A percentile compares a stretch with the other conserved stretches of the same genome.
Conservation (phyloP, 176 grass and related monocot genomes). For the Puya raimondii region DNA sequence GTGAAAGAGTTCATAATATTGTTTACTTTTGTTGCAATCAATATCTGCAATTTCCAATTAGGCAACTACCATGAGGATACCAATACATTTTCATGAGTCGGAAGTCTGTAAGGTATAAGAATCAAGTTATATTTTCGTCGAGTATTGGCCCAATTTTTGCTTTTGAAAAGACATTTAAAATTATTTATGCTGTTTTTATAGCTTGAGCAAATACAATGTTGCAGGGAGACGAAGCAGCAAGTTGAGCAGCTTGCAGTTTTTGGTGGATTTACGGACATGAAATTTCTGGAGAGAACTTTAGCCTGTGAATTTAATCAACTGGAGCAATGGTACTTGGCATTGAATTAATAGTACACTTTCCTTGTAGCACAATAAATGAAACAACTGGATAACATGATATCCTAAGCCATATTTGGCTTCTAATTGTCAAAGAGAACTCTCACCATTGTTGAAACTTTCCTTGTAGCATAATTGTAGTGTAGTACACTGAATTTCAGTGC, state of each 20-base stretch:
- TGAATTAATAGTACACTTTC: background rate
- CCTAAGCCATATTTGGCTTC: background rate
- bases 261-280: slow-evolving; percentile 71
- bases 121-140: too few species aligned
- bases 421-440: too few species aligned
- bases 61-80: too few species aligned
- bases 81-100: too few species aligned
- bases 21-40: too few species aligned
- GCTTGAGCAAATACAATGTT: slow-evolving; percentile 15
- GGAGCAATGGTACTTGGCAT: slow-evolving; percentile 56
- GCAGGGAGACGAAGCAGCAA: slow-evolving; percentile 56
- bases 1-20: too few species aligned
- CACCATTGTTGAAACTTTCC: too few species aligned
- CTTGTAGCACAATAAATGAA: background rate
- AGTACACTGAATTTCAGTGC: too few species aligned
- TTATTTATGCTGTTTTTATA: slow-evolving; percentile 8
- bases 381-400: background rate
- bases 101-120: too few species aligned
- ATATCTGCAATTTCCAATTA: too few species aligned
- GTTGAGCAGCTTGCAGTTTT: slow-evolving; percentile 68
- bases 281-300: slow-evolving; percentile 72
- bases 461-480: too few species aligned
- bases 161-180: slow-evolving; percentile 1
- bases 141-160: too few species aligned
- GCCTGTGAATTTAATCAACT: slow-evolving; percentile 66